Base-by-base conservation (phyloP, 2,329 filamentous ascomycete species). In the Coleophoma cylindrospora region DNA sequence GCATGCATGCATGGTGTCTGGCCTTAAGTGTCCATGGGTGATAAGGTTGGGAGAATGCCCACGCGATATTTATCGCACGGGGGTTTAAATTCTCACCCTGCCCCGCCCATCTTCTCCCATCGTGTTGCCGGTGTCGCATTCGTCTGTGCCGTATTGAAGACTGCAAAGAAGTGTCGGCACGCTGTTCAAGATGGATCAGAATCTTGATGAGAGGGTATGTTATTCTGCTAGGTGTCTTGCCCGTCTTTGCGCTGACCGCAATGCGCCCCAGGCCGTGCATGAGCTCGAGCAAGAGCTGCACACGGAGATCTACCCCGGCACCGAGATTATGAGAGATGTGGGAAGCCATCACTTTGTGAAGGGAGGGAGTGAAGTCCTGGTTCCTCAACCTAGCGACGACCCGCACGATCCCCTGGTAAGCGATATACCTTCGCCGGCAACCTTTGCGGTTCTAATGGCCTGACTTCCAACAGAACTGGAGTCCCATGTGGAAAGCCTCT, bases 341-440 rank as follows among this genome's bases (percentile, higher is more conserved):
- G 80, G 79, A 17, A 68, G 70, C 1, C 79, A 83, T 64, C 81
- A 84, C 63, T 86, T 86, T 58, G 79, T 85, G 59, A 85, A 84
- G 58, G 65, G 66, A 19, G 62, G 65, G 19, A 67, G 71, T 34
- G 74, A 76, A 4, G 70, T 77, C 14, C 61, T 77, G 8, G 66
- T 76, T n/a, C 75, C 75, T 8, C 68, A 70, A 45, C 75, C 75
- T 1, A 72, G 70, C 19, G 66, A 69, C 40, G 69, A 76, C 52
- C 64, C 72, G 4, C 70, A 75, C 51, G 74, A 78, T 54, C 75
- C 74, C 6, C 65, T 78, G 12, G 59, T 61, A 52, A 53, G 54
- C 32, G 4, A 11, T 4, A 12, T 13, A 10, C 9, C 15, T 41
- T n/a, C 19, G 19, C 19, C 3, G 19, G 43, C 8, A 17, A 13